Evolutionary conservation across 2,329 filamentous ascomycete genomes (phyloP).

Genomic region (Raffaelea albimanens): DNA sequence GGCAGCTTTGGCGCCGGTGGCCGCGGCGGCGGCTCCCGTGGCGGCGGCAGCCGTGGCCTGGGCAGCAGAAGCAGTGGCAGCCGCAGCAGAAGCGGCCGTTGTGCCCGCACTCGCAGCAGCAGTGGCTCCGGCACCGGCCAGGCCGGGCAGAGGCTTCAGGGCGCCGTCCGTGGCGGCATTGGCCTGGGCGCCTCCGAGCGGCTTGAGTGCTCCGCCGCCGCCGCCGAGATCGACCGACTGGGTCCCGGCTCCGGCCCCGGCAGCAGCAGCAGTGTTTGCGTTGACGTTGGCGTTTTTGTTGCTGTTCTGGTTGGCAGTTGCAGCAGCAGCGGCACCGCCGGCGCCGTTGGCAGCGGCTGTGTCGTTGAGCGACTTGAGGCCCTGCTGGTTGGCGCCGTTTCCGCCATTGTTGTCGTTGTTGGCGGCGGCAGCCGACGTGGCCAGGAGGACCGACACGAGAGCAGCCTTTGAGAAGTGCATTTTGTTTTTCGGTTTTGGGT

Average conservation of each 20-base stretch:
- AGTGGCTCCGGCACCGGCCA: slow-evolving; percentile 5
- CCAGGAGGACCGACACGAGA: slow-evolving; percentile 12
- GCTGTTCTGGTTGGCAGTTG: slow-evolving; percentile 5
- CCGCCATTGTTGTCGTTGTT: slow-evolving; percentile 1
- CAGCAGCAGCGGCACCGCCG: not conserved
- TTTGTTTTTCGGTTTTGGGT: not conserved
- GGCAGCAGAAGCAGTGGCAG: not conserved
- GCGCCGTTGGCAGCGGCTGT: not conserved
- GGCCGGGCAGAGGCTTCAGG: slow-evolving; percentile 11
- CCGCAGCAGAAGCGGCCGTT: not conserved
- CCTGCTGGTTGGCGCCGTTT: not conserved
- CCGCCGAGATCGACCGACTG: slow-evolving; percentile 2
- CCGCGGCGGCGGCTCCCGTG: not conserved
- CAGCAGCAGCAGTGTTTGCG: not conserved
- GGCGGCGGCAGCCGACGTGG: slow-evolving; percentile 8
- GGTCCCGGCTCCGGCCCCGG: slow-evolving; percentile 6
- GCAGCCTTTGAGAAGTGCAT: slow-evolving; percentile 15
- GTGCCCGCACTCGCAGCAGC: not conserved
- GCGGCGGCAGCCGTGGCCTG: not conserved
- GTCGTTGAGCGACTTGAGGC: slow-evolving; percentile 4
- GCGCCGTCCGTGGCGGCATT: slow-evolving; percentile 3
- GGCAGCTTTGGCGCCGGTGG: slow-evolving; percentile 1
- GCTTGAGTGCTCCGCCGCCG: slow-evolving; percentile 8
- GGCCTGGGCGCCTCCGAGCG: slow-evolving; percentile 4
- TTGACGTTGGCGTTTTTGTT: slow-evolving; percentile 7